Base-by-base conservation (phyloP, 2,329 filamentous ascomycete genomes). In the Talaromyces sp. region DNA sequence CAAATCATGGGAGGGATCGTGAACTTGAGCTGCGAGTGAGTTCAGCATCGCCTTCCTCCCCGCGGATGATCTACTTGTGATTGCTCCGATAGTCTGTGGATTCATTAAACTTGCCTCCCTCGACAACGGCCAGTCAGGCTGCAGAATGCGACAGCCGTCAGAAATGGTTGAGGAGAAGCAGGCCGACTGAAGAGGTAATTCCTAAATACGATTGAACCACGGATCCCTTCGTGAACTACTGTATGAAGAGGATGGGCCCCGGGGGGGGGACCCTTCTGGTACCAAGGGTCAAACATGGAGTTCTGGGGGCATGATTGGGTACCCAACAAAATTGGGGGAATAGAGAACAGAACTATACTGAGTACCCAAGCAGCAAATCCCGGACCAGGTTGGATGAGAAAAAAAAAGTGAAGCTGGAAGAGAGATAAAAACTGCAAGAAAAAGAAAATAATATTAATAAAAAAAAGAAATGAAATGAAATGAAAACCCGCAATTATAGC, bases 41-140 rank as follows among this genome's bases (percentile, higher is more conserved):
- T 22, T 24, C 54, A 58, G 49, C 45, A 35, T 48, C 55, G 16
- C 49, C 52, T 39, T 40, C 29, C 47, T 48, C 40, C 57, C 53
- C 39, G 19, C 53, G 56, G 57, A 56, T 60, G 61, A 63, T 63
- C 58, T 51, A 43, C 58, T 49, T 33, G 44, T 35, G 49, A 47
- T 52, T 48, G 57, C 50, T 46, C 35, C 43, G 29, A 19, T 39
- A n/a, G 40, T 52, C n/a, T 41, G 33, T 37, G 41, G 49, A 47
- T 51, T 49, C 27, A 6, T 40, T 32, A 36, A 40, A 19, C 22
- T 19, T 17, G 27, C 37, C 22, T 37, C 47, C 24, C 44, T 40
- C n/a, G 17, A 48, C 33, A 47, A 57, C 35, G 54, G 42, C 53
- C 47, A 55, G 45, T 52, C 47, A 52, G 47, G 45, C 19, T 54